phyloP scores from a whole-genome alignment of 2,329 filamentous ascomycete genomes.

The Ascochyta lentis region DNA sequence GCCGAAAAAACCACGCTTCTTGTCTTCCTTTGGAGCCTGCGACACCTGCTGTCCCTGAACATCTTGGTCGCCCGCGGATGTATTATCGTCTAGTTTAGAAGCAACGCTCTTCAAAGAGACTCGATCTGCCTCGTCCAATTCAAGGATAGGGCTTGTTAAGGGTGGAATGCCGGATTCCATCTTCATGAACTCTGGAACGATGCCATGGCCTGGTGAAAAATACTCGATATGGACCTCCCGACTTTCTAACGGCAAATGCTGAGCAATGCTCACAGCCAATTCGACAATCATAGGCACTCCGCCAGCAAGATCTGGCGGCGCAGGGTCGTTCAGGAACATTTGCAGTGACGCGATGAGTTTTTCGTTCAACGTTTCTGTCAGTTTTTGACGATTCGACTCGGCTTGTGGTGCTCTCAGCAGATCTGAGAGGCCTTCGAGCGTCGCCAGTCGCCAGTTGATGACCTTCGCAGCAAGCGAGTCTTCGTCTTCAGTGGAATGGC shows the following conservation, averaged over 20 bases:
- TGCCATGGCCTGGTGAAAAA: slow-evolving; percentile 74
- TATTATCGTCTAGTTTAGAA: slow-evolving; percentile 39
- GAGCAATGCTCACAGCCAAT: slow-evolving; percentile 82
- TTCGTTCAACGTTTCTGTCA: slow-evolving; percentile 65
- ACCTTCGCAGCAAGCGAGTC: slow-evolving; percentile 88
- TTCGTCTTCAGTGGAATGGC: slow-evolving; percentile 82
- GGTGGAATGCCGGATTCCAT: slow-evolving; percentile 67
- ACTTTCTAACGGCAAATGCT: slow-evolving; percentile 87
- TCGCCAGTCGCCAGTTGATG: slow-evolving; percentile 91
- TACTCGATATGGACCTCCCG: slow-evolving; percentile 89
- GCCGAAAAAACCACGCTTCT: slow-evolving; percentile 53
- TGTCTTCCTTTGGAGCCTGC: slow-evolving; percentile 40
- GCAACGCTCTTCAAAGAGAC: slow-evolving; percentile 46
- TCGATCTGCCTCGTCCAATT: slow-evolving; percentile 52
- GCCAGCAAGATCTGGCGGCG: slow-evolving; percentile 82
- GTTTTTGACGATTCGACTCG: slow-evolving; percentile 68
- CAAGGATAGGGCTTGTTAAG: slow-evolving; percentile 52
- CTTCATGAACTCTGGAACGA: slow-evolving; percentile 82
- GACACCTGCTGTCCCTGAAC: slow-evolving; percentile 39
- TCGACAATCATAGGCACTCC: slow-evolving; percentile 93
- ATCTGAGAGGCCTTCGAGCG: slow-evolving; percentile 85
- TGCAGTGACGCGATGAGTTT: slow-evolving; percentile 74
- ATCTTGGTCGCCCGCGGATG: slow-evolving; percentile 40
- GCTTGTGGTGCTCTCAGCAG: slow-evolving; percentile 70
- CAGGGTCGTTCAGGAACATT: slow-evolving; percentile 76